These are phyloP conservation scores for Pelargonium australe DNA, from an alignment of 441 rosid species.

Conservation along the genomic window DNA sequence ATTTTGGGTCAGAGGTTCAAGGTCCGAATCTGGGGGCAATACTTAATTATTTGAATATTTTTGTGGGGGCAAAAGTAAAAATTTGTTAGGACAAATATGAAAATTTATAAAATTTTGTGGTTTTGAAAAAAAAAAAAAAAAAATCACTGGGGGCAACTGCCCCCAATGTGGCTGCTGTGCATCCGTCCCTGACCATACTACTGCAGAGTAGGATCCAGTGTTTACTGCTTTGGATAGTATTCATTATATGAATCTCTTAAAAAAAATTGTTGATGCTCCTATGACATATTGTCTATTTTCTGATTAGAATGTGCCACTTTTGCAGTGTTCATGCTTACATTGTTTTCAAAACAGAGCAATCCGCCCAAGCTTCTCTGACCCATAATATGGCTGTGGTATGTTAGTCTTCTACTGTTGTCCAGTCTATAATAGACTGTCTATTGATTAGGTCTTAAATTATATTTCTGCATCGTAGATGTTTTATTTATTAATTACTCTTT, in stretches of 20 bases:
- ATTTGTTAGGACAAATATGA: too few species aligned
- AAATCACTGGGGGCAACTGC: too few species aligned
- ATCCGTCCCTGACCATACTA: too few species aligned
- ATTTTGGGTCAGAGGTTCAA: too few species aligned
- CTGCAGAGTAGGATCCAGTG: neutral
- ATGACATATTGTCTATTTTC: neutral
- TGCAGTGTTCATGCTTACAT: slow-evolving; percentile 88
- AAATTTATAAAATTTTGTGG: too few species aligned
- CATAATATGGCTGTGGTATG: slow-evolving; percentile 88
- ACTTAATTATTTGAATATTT: too few species aligned
- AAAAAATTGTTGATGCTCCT: neutral
- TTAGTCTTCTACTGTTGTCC: slow-evolving; percentile 8
- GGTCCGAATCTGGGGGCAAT: too few species aligned
- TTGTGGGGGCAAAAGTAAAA: too few species aligned
- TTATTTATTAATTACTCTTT: neutral
- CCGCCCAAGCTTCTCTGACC: slow-evolving; percentile 72
- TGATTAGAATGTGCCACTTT: slow-evolving; percentile 10
- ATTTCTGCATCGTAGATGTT: neutral
- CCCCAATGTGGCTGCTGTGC: too few species aligned
- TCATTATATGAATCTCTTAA: neutral
- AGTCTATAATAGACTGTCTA: too few species aligned
- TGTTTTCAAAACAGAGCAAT: slow-evolving; percentile 74
- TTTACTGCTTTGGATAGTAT: neutral
- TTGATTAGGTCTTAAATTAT: neutral
- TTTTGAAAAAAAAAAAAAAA: too few species aligned